Evolutionary conservation across 768 basidiomycete genomes (phyloP).

Genomic region (Grammothele lineata): DNA sequence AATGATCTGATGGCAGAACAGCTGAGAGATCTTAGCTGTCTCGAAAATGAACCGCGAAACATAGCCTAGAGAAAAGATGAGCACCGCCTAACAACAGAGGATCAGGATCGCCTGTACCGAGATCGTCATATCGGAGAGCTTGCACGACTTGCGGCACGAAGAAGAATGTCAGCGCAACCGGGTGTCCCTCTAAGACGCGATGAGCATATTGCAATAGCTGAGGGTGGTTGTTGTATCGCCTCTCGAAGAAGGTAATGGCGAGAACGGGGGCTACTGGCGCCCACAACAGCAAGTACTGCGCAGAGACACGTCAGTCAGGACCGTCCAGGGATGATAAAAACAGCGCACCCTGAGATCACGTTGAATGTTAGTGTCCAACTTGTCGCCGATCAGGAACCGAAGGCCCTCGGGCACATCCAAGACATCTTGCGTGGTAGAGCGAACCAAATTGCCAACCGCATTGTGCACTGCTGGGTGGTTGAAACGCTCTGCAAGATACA

Average conservation of each 20-base stretch:
- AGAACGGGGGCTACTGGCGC: conserved; percentile 80
- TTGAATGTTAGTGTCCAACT: conserved; percentile 48
- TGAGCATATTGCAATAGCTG: conserved; percentile 93
- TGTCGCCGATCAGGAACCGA: conserved; percentile 72
- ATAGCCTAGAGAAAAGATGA: conserved; percentile 81
- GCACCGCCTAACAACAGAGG: no score
- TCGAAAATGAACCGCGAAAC: conserved; percentile 95
- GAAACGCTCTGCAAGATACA: conserved; percentile 87
- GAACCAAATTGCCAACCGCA: conserved; percentile 77
- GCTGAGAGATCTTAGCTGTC: conserved; percentile 93
- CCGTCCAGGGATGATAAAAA: neutral
- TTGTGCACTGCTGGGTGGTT: conserved; percentile 55
- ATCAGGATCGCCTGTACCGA: no score
- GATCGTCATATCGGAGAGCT: conserved; percentile 83
- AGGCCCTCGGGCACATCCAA: conserved; percentile 80
- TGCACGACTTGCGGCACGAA: conserved; percentile 99
- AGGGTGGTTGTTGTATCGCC: conserved; percentile 78
- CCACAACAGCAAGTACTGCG: conserved; percentile 84
- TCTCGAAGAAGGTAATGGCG: conserved; percentile 82
- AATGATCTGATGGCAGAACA: conserved; percentile 99
- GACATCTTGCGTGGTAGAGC: conserved; percentile 64
- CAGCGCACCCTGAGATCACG: conserved; percentile 69
- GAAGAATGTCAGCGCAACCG: conserved; percentile 94
- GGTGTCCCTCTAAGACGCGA: conserved; percentile 90
- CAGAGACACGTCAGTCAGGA: neutral